phyloP scores from a whole-genome alignment of 306 rosid species.

The Rosa lucieae region DNA sequence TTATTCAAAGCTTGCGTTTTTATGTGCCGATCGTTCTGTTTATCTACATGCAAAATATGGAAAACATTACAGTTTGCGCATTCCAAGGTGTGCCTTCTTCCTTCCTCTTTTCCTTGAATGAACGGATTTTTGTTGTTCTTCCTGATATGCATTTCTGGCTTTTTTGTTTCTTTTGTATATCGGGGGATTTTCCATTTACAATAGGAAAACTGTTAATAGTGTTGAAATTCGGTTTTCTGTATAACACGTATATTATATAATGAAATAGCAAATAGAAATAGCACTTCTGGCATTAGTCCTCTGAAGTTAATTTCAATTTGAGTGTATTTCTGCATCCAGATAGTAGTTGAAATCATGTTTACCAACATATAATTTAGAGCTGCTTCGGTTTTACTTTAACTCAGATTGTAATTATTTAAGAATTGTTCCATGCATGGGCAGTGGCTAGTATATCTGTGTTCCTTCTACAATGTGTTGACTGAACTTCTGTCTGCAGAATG shows the following conservation, averaged over 20 bases:
- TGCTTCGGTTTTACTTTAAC: neutral
- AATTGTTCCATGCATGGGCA: no score
- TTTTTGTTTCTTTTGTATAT: neutral
- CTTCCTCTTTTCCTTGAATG: neutral
- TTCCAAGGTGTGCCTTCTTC: conserved; percentile 60
- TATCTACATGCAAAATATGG: conserved; percentile 89
- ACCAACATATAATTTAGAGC: neutral
- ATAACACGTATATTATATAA: no score
- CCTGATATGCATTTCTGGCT: neutral
- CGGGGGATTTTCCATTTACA: no score
- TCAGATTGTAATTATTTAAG: neutral
- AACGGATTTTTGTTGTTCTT: no score
- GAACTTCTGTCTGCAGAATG: conserved; percentile 52
- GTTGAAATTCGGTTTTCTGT: no score
- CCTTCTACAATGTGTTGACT: neutral
- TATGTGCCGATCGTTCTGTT: conserved; percentile 89
- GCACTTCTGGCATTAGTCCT: neutral
- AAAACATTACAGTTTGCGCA: conserved; percentile 79
- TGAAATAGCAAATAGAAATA: neutral
- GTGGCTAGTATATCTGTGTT: neutral
- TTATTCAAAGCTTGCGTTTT: conserved; percentile 90
- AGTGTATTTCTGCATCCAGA: neutral
- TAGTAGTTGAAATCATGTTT: neutral
- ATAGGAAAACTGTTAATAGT: no score
- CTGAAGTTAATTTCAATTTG: neutral